These are phyloP conservation scores for Alternaria viburni DNA, from an alignment of 2,329 filamentous ascomycete species.

Conservation along the genomic window DNA sequence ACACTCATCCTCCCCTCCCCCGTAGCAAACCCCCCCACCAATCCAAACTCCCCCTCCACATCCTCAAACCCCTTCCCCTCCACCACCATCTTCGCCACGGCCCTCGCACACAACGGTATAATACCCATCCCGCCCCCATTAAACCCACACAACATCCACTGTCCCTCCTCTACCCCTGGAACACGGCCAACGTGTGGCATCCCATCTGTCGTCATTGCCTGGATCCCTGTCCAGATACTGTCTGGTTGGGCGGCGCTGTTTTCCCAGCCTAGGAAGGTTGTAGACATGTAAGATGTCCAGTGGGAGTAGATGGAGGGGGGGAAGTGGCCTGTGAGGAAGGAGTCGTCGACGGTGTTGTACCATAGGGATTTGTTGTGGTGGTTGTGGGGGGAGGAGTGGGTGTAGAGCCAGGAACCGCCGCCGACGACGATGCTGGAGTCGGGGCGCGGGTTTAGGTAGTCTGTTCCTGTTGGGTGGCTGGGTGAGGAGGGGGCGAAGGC, in stretches of 20 bases:
- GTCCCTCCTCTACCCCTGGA: fast-evolving
- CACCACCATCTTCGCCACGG: not conserved
- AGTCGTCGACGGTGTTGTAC: not conserved
- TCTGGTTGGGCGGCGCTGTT: not conserved
- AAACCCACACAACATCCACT: not conserved
- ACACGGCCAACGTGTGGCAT: not conserved
- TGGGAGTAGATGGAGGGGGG: not conserved
- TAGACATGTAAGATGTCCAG: not conserved
- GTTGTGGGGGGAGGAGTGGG: not conserved
- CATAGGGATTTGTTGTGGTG: not conserved
- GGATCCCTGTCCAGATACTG: not conserved
- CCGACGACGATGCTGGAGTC: not conserved
- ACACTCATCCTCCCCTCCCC: not conserved
- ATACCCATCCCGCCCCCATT: not conserved
- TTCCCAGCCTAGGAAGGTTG: not conserved
- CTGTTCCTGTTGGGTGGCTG: not conserved
- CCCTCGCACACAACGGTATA: not conserved
- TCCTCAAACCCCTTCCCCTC: not conserved
- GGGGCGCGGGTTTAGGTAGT: constrained; percentile 22
- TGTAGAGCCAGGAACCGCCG: not conserved
- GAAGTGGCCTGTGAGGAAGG: fast-evolving
- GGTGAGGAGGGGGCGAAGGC: constrained; percentile 9
- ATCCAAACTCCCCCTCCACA: not conserved
- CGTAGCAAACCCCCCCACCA: not conserved
- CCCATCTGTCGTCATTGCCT: not conserved